Base-by-base conservation (phyloP, 495 filamentous ascomycete species). In the Annulohypoxylon maeteangense region DNA sequence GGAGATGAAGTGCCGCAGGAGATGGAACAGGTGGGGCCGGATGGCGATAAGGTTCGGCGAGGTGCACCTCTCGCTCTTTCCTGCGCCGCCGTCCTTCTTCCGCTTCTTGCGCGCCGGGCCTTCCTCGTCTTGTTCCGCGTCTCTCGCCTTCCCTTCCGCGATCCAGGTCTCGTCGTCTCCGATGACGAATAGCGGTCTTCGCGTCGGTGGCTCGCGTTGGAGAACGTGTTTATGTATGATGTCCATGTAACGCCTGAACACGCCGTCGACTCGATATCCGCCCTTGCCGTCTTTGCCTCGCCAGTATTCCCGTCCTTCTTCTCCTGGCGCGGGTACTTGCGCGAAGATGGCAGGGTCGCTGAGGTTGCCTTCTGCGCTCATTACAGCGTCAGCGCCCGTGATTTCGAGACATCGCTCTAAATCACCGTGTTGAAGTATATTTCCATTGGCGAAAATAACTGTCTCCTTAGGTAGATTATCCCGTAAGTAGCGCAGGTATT, bases 371-470 rank as follows among this genome's bases (percentile, higher is more conserved):
- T 99, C 95, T 1, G 95, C 95, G 67, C 89, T 93, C 95, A 99
- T 98, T 32, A 99, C 90, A 12, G 87, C 95, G 78, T 99, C 95
- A 1, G 90, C 95, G 12, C 93, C 93, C 0, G 95, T 99, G n/a
- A 83, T 90, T 65, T 88, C 85, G 12, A 98, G 80, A 74, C 95
- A 99, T 32, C 77, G 77, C 34, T 89, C 86, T n/a, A 98, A 81
- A 77, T 98, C 96, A 1, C 87, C 91, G 61, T 92, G 85, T 78
- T 90, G 89, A 64, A 99, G 85, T 34, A 97, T 91, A 74, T 98
- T 98, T 14, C 95, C 95, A 76, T 99, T 99, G 12, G 95, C 94
- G 76, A 99, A 97, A 7, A 99, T 88, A 7, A 99, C 95, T 38
- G 93, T 93, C 27, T 97, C 93, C 2, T 85, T 81, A 1, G 95